phyloP scores from a whole-genome alignment of 208 protist genomes.

The Strigomonas culicis region DNA sequence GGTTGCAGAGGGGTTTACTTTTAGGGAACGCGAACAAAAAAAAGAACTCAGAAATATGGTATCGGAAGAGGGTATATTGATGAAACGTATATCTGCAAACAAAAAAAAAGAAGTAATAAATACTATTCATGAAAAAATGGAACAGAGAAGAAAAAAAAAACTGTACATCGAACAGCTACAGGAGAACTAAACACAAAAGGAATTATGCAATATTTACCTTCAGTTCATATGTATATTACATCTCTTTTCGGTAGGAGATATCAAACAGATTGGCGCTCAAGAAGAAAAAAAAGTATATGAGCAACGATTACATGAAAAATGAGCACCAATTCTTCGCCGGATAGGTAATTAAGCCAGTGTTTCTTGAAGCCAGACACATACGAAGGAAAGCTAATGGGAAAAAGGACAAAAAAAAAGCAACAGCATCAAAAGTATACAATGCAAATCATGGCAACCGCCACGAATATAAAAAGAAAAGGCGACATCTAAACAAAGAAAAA shows the following conservation, averaged over 20 bases:
- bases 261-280: no score
- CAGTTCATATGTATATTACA: no score
- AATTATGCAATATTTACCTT: no score
- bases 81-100: constrained; percentile 11
- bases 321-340: background rate
- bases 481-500: no score
- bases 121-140: constrained; percentile 6
- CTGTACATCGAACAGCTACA: constrained; percentile 1
- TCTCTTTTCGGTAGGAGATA: no score
- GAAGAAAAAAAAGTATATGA: constrained; percentile 4
- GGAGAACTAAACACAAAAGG: no score
- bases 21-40: background rate
- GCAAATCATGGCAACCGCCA: no score
- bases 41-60: background rate
- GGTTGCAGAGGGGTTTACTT: no score
- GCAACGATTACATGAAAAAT: background rate
- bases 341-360: background rate
- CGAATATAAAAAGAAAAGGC: no score
- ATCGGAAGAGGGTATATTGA: constrained; percentile 13
- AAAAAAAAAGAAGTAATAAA: constrained; percentile 16
- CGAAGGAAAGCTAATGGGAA: constrained; percentile 1
- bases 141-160: constrained; percentile 16
- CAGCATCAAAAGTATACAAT: no score
- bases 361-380: background rate
- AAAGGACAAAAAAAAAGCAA: background rate